phyloP scores from a whole-genome alignment of 768 basidiomycete species.

The Ramaria sp. region DNA sequence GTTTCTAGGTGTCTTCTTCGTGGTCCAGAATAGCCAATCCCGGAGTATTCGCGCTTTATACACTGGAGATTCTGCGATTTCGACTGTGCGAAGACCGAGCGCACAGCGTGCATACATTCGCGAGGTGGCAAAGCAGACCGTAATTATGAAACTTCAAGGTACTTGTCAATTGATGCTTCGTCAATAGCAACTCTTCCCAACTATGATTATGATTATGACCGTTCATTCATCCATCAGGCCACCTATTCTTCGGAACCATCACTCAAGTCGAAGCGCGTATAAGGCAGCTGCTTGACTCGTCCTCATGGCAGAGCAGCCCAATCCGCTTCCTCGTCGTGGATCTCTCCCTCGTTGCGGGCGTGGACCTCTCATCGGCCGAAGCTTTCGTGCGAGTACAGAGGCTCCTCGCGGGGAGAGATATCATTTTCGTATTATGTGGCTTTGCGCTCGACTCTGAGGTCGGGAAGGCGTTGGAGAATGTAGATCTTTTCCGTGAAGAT shows the following conservation, averaged over 20 bases:
- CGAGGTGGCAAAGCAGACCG: constrained; percentile 88
- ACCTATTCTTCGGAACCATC: constrained; percentile 92
- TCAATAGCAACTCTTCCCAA: too few relatives aligned
- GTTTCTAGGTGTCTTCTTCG: constrained; percentile 96
- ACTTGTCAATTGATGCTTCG: too few relatives aligned
- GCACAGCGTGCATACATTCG: constrained; percentile 82
- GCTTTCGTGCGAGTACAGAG: constrained; percentile 89
- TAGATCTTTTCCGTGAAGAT: constrained; percentile 66
- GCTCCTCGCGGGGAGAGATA: constrained; percentile 59
- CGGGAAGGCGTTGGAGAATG: constrained; percentile 63
- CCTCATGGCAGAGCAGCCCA: constrained; percentile 61
- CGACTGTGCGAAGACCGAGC: constrained; percentile 83
- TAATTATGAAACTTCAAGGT: constrained; percentile 81
- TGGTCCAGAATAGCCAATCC: constrained; percentile 86
- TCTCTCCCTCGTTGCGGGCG: constrained; percentile 72
- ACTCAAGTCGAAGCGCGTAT: constrained; percentile 82
- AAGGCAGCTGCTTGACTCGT: constrained; percentile 57
- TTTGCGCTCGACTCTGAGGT: constrained; percentile 50
- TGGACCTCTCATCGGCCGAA: constrained; percentile 93
- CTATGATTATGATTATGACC: background rate
- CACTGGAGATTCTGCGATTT: constrained; percentile 75
- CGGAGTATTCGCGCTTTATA: constrained; percentile 76
- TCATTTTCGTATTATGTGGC: constrained; percentile 86
- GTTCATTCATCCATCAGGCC: constrained; percentile 49
- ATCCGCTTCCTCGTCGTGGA: constrained; percentile 89